These are phyloP conservation scores for Aegilops umbellulata DNA, from an alignment of 176 grass and related monocot species.

Conservation along the genomic window DNA sequence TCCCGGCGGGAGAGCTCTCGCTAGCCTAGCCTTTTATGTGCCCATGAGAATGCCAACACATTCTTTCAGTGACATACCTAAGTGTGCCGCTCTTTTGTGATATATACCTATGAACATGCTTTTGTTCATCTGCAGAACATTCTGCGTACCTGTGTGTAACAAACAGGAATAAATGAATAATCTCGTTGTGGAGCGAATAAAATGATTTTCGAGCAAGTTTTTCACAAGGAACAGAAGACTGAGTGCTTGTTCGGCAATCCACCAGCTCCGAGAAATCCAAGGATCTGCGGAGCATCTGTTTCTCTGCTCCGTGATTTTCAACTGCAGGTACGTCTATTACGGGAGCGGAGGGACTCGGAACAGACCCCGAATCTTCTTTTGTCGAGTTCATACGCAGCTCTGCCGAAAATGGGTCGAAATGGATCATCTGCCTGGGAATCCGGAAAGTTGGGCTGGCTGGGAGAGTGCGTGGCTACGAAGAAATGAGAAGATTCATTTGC, in stretches of 20 bases:
- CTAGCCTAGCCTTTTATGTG: slow-evolving; percentile 33
- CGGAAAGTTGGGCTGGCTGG: not conserved
- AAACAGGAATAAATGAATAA: slow-evolving; percentile 8
- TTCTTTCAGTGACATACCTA: slow-evolving; percentile 25
- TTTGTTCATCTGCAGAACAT: not conserved
- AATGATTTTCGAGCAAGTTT: slow-evolving; percentile 1
- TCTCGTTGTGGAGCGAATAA: slow-evolving; percentile 39
- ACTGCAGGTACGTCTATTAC: too few species aligned
- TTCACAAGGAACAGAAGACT: not conserved
- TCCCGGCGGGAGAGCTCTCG: slow-evolving; percentile 90
- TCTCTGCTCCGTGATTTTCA: too few species aligned
- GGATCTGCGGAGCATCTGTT: too few species aligned
- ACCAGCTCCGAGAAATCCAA: too few species aligned
- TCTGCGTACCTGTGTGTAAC: not conserved
- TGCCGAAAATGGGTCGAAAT: not conserved
- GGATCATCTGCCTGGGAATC: not conserved
- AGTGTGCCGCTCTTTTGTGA: slow-evolving; percentile 1
- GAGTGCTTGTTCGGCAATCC: too few species aligned
- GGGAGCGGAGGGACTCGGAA: too few species aligned
- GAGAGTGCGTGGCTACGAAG: not conserved
- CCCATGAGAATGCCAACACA: slow-evolving; percentile 17
- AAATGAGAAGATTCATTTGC: not conserved
- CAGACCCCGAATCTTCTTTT: too few species aligned
- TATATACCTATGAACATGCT: not conserved
- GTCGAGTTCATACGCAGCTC: not conserved